phyloP scores from a whole-genome alignment of 176 grass and related monocot genomes.

The Dendrocalamus sinicus region DNA sequence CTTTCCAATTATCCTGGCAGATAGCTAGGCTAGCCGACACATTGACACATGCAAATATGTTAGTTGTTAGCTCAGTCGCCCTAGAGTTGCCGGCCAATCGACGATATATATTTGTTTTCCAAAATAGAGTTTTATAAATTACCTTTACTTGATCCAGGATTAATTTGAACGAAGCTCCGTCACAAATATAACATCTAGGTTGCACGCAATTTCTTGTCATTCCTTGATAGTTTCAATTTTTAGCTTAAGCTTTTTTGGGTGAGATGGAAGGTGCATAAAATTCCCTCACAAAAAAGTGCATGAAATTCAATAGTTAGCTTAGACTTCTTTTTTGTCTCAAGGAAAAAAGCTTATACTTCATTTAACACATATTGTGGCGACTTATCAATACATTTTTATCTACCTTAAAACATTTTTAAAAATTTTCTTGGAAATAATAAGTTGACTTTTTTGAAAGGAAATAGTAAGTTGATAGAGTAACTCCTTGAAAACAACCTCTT shows the following conservation, averaged over 20 bases:
- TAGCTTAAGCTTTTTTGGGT: background rate
- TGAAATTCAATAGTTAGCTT: background rate
- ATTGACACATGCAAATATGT: background rate
- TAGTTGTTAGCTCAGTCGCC: background rate
- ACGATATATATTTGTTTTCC: background rate
- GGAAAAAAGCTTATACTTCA: background rate
- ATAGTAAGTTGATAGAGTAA: background rate
- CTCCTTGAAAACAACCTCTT: background rate
- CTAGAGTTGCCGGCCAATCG: background rate
- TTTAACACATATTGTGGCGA: background rate
- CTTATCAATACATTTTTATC: background rate
- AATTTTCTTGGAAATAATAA: background rate
- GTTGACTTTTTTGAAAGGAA: background rate
- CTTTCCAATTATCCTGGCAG: conserved; percentile 30
- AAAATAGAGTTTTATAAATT: too few relatives aligned
- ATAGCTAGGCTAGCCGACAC: background rate
- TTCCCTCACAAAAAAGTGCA: background rate
- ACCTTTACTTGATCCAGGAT: background rate
- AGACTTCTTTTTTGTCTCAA: background rate
- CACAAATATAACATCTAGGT: too few relatives aligned
- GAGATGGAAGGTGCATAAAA: background rate
- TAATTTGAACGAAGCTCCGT: too few relatives aligned
- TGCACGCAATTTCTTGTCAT: too few relatives aligned
- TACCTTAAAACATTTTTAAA: background rate
- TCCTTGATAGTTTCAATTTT: background rate